Conservation (phyloP, 148 eudicot species). For the Hydrangea macrophylla region DNA sequence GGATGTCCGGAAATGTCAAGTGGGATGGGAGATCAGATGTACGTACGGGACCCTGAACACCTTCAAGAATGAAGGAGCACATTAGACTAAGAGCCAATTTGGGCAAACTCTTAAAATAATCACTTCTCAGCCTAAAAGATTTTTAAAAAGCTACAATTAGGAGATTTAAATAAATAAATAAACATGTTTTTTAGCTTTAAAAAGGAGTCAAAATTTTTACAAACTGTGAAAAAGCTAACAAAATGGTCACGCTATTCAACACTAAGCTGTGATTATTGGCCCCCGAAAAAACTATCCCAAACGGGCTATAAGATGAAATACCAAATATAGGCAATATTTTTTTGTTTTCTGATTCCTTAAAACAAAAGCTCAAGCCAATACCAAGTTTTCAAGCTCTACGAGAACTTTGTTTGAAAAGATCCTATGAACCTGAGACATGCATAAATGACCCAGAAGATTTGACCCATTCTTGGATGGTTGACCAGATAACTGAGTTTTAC, state of each 20-base stretch:
- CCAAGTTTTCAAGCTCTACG: constrained; percentile 74
- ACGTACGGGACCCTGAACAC: constrained; percentile 70
- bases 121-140: no score
- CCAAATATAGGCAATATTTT: not conserved
- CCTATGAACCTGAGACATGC: constrained; percentile 88
- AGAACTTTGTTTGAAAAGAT: constrained; percentile 77
- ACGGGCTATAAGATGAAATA: not conserved
- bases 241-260: no score
- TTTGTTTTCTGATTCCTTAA: not conserved
- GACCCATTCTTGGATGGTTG: constrained; percentile 51
- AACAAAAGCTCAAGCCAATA: constrained; percentile 20
- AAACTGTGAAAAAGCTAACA: no score
- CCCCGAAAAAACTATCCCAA: no score
- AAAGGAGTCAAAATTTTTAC: no score
- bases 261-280: no score
- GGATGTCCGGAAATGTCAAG: constrained; percentile 90
- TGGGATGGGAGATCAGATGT: constrained; percentile 76
- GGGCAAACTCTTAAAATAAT: no score
- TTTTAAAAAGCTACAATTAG: no score
- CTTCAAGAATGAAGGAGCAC: constrained; percentile 32
- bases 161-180: no score
- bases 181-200: no score
- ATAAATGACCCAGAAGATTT: constrained; percentile 84
- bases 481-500: constrained; percentile 35
- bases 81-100: no score